Percentiles rank a stretch among this genome's conserved stretches.
phyloP scores from a whole-genome alignment of 176 grass and related monocot species.

The Carex kokanica region DNA sequence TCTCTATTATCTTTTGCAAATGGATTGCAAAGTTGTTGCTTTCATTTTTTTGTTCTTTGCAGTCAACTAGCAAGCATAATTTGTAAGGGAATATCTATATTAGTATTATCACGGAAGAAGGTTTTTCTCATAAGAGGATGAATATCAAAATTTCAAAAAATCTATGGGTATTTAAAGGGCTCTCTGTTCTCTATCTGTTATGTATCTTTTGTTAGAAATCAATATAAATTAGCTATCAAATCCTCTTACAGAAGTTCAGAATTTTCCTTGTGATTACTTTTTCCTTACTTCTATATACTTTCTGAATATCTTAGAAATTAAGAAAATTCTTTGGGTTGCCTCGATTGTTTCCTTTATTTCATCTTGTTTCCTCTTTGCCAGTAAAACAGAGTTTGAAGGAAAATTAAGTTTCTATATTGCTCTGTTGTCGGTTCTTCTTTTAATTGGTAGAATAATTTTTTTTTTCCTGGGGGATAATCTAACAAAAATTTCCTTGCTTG shows the following conservation, averaged over 20 bases:
- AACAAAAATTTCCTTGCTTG: constrained; percentile 13
- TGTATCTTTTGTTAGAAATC: background rate
- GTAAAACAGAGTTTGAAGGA: constrained; percentile 23
- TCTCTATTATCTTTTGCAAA: background rate
- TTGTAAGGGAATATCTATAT: background rate
- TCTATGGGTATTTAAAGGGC: background rate
- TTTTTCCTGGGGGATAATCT: background rate
- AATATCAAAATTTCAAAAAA: background rate
- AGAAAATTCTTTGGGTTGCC: background rate
- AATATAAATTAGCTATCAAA: background rate
- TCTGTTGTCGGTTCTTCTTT: background rate
- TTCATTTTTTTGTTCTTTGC: background rate
- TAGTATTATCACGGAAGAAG: background rate
- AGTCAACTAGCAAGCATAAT: background rate
- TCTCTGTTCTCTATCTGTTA: constrained; percentile 5
- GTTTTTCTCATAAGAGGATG: background rate
- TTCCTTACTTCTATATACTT: background rate
- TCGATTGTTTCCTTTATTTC: background rate
- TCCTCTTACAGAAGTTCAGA: background rate
- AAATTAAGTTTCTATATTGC: constrained; percentile 10
- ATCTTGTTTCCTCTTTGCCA: background rate
- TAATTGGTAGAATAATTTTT: background rate
- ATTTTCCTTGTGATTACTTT: background rate
- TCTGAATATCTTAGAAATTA: background rate
- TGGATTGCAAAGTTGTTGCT: background rate